Percentiles rank a stretch among this genome's conserved stretches.
phyloP scores from a whole-genome alignment of 1,284 basidiomycete species.

The Fomes fomentarius region DNA sequence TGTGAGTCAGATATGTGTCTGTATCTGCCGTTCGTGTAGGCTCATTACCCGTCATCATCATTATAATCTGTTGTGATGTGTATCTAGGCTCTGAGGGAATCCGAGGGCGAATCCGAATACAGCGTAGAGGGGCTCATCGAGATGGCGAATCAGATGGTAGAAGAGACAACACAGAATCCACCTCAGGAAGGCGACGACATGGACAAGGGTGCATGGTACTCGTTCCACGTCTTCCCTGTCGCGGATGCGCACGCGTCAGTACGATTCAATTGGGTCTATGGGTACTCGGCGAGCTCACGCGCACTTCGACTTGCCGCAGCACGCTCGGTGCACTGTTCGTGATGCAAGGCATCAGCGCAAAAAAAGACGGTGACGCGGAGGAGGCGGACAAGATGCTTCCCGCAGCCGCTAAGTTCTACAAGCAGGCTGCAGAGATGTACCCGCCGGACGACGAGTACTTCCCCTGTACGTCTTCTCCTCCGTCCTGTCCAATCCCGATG shows the following conservation, averaged over 20 bases:
- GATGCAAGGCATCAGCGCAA: constrained; percentile 21
- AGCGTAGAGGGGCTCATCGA: constrained; percentile 21
- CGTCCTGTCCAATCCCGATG: too few relatives aligned
- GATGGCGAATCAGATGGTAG: constrained; percentile 22
- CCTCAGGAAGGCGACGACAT: constrained; percentile 18
- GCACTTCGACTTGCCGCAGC: constrained; percentile 8
- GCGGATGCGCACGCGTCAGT: constrained; percentile 25
- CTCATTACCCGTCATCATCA: too few relatives aligned
- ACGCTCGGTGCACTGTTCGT: constrained; percentile 21
- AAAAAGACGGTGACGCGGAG: constrained; percentile 16
- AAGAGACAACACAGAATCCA: constrained; percentile 20
- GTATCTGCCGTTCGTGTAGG: not conserved
- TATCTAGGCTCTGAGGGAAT: constrained; percentile 11
- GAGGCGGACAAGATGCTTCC: constrained; percentile 18
- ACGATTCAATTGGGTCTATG: not conserved
- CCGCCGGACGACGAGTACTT: constrained; percentile 25
- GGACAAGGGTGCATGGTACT: constrained; percentile 26
- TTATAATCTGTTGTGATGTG: too few relatives aligned
- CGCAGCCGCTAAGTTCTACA: constrained; percentile 22
- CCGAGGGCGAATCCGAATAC: constrained; percentile 15
- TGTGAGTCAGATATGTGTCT: constrained; percentile 26
- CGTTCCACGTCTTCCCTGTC: constrained; percentile 22
- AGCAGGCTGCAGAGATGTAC: constrained; percentile 22
- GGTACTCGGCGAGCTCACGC: too few relatives aligned
- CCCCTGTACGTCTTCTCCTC: constrained; percentile 13